Base-by-base conservation (phyloP, 2,329 filamentous ascomycete genomes). In the Penicillium sp. region DNA sequence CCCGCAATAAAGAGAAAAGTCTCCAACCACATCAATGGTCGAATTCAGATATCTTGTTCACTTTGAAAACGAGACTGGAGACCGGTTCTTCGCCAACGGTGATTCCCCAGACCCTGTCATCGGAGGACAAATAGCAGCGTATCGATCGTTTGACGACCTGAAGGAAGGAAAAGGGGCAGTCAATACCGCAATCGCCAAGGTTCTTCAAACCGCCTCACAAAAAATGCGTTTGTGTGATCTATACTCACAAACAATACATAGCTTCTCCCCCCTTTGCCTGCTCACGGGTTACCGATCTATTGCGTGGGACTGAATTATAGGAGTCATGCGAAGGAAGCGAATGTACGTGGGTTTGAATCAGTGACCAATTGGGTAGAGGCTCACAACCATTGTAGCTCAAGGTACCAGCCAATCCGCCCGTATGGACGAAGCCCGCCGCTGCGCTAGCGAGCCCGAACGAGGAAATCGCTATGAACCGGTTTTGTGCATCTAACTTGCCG, bases 301-400 rank as follows among this genome's bases (percentile, higher is more conserved):
- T 62, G 60, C 37, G 54, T 62, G 4, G 60, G 60, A 5, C 54
- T 62, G 5, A 62, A 62, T 38, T 62, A 62, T 22, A 41, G 28
- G 34, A 55, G 54, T 38, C 60, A 62, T 35, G 57, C 60, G 8
- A 52, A 60, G 55, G 60, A 62, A 34, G 57, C 57, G 6, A 55
- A 37, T 6, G 60, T 62, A 49, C 12, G 56, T 31, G 15, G 5
- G 15, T n/a, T 79, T 11, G 73, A 73, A 2, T 69, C 73, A 39
- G 14, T 10, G 17, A 17, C 20, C n/a, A 43, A 10, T 43, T 22
- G n/a, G 35, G 78, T 77, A 2, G 17, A 22, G 28, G 17, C 35
- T 38, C 79, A 28, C 35, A 3, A 34, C 34, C 47, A 38, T 52
- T 22, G n/a, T 31, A 61, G 59, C 59, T 61, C 11, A 51, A 45